A percentile compares a stretch with the other conserved stretches of the same genome.
These are phyloP conservation scores for Sideroxylon spinosum DNA, from an alignment of 179 eudicot species.

Conservation along the genomic window DNA sequence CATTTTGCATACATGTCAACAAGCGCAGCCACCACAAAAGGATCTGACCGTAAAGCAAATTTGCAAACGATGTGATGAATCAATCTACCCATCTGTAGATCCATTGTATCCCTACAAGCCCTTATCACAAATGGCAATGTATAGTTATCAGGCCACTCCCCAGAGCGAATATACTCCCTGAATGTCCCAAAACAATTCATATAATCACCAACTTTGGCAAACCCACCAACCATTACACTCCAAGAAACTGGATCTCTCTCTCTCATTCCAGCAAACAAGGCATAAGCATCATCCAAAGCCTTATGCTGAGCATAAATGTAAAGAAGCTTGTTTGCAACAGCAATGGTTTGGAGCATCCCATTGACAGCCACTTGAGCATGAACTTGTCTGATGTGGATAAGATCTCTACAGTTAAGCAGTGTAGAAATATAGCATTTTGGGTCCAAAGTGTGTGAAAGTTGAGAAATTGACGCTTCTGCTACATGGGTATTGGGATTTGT, in stretches of 20 bases:
- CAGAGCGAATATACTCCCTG: conserved; percentile 40
- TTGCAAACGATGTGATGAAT: conserved; percentile 39
- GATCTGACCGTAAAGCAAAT: conserved; percentile 28
- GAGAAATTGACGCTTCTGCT: conserved; percentile 14
- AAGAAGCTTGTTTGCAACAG: conserved; percentile 36
- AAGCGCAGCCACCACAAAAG: conserved; percentile 35
- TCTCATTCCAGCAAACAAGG: conserved; percentile 30
- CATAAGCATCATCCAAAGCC: conserved; percentile 27
- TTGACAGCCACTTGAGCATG: conserved; percentile 36
- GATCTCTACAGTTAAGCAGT: conserved; percentile 33
- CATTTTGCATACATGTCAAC: conserved; percentile 53
- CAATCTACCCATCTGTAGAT: conserved; percentile 35
- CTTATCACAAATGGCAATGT: conserved; percentile 45
- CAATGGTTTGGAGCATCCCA: conserved; percentile 30
- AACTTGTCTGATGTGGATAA: conserved; percentile 29
- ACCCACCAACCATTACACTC: conserved; percentile 54
- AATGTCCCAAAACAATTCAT: conserved; percentile 32
- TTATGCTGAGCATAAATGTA: conserved; percentile 29
- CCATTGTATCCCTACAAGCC: conserved; percentile 43
- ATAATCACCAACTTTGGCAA: conserved; percentile 35
- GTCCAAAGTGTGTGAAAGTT: conserved; percentile 17
- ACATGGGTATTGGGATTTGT: conserved; percentile 9
- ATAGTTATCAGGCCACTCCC: conserved; percentile 35
- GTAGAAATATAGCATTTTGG: conserved; percentile 27
- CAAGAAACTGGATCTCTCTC: conserved; percentile 37